These are phyloP conservation scores for Colletotrichum simmondsii DNA, from an alignment of 2,329 filamentous ascomycete species.

Conservation along the genomic window DNA sequence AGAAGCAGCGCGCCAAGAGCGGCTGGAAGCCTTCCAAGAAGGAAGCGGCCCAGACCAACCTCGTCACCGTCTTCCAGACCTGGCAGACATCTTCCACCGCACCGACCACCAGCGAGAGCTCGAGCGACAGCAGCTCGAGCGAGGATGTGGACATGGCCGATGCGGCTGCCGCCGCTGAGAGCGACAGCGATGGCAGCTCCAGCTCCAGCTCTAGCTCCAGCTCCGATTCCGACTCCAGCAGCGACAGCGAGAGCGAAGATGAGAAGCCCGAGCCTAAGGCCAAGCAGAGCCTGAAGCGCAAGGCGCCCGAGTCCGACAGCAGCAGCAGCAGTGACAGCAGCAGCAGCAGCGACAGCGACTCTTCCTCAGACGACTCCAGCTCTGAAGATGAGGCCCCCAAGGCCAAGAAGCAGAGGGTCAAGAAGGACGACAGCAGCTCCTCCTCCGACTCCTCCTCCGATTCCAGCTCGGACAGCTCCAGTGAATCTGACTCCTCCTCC, in stretches of 20 bases:
- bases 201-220: conserved; percentile 50
- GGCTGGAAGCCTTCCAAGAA: conserved; percentile 52
- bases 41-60: conserved; percentile 40
- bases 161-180: conserved; percentile 42
- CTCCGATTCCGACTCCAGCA: conserved; percentile 45
- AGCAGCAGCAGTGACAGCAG: conserved; percentile 41
- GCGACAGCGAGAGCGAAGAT: conserved; percentile 36
- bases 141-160: conserved; percentile 61
- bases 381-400: conserved; percentile 59
- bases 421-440: conserved; percentile 44
- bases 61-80: conserved; percentile 61
- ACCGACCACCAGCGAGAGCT: conserved; percentile 38
- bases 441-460: conserved; percentile 53
- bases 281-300: conserved; percentile 52
- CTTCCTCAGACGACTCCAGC: conserved; percentile 51
- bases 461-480: conserved; percentile 46
- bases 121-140: conserved; percentile 44
- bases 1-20: conserved; percentile 69
- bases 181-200: conserved; percentile 47
- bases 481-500: conserved; percentile 38
- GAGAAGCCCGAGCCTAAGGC: conserved; percentile 14
- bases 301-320: conserved; percentile 45
- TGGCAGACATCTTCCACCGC: conserved; percentile 54
- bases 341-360: conserved; percentile 41
- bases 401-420: conserved; percentile 64